Evolutionary conservation across 345 rosid genomes (phyloP).

Genomic region (Hibiscus tridactylites): DNA sequence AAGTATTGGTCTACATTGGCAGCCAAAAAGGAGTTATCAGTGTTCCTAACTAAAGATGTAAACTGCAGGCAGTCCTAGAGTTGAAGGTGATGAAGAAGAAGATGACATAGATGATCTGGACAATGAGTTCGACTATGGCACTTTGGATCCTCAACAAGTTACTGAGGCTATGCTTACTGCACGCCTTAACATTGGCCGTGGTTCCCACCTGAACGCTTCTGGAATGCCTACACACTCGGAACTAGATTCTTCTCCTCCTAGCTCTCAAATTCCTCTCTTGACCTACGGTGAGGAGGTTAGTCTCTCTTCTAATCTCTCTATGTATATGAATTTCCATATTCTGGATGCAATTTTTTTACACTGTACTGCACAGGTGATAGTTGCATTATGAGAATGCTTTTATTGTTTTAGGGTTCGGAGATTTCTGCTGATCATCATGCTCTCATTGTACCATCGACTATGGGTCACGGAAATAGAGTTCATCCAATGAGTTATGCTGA

Average conservation of each 20-base stretch:
- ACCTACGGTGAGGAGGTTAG: conserved; percentile 85
- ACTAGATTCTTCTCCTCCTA: conserved; percentile 52
- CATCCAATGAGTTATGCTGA: conserved; percentile 30
- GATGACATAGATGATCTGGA: too few species aligned
- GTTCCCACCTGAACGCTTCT: conserved; percentile 23
- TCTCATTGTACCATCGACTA: conserved; percentile 66
- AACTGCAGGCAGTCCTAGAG: conserved; percentile 28
- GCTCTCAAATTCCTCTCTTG: conserved; percentile 77
- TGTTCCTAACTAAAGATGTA: conserved; percentile 5
- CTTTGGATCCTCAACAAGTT: too few species aligned
- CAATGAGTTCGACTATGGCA: too few species aligned
- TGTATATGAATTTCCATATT: background rate
- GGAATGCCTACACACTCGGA: conserved; percentile 37
- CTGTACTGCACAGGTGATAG: background rate
- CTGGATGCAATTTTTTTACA: background rate
- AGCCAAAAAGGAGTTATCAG: background rate
- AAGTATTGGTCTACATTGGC: background rate
- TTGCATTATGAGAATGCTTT: conserved; percentile 2
- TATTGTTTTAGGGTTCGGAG: conserved; percentile 49
- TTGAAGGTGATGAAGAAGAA: too few species aligned
- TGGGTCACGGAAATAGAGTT: conserved; percentile 48
- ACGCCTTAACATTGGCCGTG: conserved; percentile 47
- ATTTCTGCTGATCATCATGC: conserved; percentile 88
- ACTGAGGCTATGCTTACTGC: conserved; percentile 23
- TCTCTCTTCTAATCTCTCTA: background rate